These are phyloP conservation scores for Abrus pulchellus DNA, from an alignment of 306 rosid species.

Conservation along the genomic window DNA sequence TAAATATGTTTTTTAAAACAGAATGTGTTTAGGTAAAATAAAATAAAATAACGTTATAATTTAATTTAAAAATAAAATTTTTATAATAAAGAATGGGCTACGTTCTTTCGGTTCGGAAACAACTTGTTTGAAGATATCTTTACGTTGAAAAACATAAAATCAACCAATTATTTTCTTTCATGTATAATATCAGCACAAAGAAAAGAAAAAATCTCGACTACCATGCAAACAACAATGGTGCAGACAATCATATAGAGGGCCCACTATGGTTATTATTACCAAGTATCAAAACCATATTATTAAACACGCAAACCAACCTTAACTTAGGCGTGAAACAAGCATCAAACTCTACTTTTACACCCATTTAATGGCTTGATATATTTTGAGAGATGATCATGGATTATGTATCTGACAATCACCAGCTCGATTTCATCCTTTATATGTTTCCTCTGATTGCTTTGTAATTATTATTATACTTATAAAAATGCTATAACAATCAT, in stretches of 20 bases:
- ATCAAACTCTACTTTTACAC: neutral
- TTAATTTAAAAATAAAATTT: no score
- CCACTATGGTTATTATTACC: neutral
- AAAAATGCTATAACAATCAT: neutral
- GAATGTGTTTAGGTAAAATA: no score
- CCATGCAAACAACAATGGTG: neutral
- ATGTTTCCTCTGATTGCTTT: neutral
- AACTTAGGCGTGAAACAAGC: neutral
- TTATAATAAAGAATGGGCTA: no score
- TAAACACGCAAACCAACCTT: neutral
- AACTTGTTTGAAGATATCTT: no score
- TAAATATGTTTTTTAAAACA: no score
- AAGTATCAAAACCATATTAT: neutral
- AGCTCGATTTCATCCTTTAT: neutral
- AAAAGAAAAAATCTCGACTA: neutral
- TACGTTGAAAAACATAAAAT: no score
- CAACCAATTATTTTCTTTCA: no score
- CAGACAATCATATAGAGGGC: neutral
- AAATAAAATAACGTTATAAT: no score
- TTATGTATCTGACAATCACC: slow-evolving; percentile 9
- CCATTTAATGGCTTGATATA: neutral
- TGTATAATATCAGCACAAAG: no score
- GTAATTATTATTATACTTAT: neutral
- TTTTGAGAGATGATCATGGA: neutral
- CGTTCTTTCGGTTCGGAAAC: no score